Evolutionary conservation across 768 basidiomycete species (phyloP).

Genomic region (Phaffia tasmanica): DNA sequence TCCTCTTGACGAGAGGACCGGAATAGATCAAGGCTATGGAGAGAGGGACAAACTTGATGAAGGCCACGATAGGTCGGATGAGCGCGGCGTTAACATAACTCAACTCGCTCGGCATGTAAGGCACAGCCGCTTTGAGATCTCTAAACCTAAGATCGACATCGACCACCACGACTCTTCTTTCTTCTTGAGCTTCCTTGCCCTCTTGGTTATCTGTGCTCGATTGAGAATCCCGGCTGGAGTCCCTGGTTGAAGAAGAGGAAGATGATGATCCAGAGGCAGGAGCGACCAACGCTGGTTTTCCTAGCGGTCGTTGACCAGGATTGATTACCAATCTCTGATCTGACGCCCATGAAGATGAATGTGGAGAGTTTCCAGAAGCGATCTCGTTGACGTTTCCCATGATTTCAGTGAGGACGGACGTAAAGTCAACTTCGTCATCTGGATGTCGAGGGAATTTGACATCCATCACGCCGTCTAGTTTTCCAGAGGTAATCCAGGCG

Average conservation of each 20-base stretch:
- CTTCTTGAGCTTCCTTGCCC: slow-evolving; percentile 24
- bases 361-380: neutral
- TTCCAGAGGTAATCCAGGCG: slow-evolving; percentile 95
- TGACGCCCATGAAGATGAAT: slow-evolving; percentile 4
- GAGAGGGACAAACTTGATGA: slow-evolving; percentile 69
- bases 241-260: too few relatives aligned
- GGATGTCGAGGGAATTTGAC: slow-evolving; percentile 88
- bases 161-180: slow-evolving; percentile 50
- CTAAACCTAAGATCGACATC: slow-evolving; percentile 92
- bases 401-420: slow-evolving; percentile 76
- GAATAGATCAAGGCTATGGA: neutral
- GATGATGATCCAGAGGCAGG: slow-evolving; percentile 42
- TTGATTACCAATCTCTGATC: slow-evolving; percentile 22
- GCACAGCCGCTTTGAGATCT: slow-evolving; percentile 89
- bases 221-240: too few relatives aligned
- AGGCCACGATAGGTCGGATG: slow-evolving; percentile 90
- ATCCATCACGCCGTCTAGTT: slow-evolving; percentile 90
- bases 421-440: slow-evolving; percentile 54
- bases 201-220: slow-evolving; percentile 27
- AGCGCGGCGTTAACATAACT: slow-evolving; percentile 87
- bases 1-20: neutral
- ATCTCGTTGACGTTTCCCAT: slow-evolving; percentile 59
- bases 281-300: slow-evolving; percentile 69
- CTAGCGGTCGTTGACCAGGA: slow-evolving; percentile 75
- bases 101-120: slow-evolving; percentile 75